phyloP scores from a whole-genome alignment of 129 eudicot genomes.

The carrot (Daucus carota) region DH1_v3.0 NC_030383.2:933001-933500 shows the following conservation, averaged over 20 bases:
- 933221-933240: slow-evolving; percentile 16
- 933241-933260: slow-evolving; percentile 10
- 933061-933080: slow-evolving; percentile 3
- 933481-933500: slow-evolving; percentile 7
- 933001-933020: slow-evolving; percentile 25
- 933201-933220: slow-evolving; percentile 20
- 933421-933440: slow-evolving; percentile 1
- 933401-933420: neutral
- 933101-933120: neutral
- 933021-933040: neutral
- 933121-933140: slow-evolving; percentile 19
- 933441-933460: neutral
- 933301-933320: slow-evolving; percentile 21
- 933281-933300: neutral
- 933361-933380: slow-evolving; percentile 18
- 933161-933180: slow-evolving; percentile 10
- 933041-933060: slow-evolving; percentile 13
- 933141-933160: slow-evolving; percentile 16
- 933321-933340: slow-evolving; percentile 22
- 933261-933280: slow-evolving; percentile 18
- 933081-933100: neutral
- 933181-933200: slow-evolving; percentile 24
- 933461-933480: slow-evolving; percentile 22
- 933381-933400: slow-evolving; percentile 9
- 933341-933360: slow-evolving; percentile 19